These are phyloP conservation scores for Alternaria hordeiaustralica DNA, from an alignment of 2,329 filamentous ascomycete species.

Conservation along the genomic window DNA sequence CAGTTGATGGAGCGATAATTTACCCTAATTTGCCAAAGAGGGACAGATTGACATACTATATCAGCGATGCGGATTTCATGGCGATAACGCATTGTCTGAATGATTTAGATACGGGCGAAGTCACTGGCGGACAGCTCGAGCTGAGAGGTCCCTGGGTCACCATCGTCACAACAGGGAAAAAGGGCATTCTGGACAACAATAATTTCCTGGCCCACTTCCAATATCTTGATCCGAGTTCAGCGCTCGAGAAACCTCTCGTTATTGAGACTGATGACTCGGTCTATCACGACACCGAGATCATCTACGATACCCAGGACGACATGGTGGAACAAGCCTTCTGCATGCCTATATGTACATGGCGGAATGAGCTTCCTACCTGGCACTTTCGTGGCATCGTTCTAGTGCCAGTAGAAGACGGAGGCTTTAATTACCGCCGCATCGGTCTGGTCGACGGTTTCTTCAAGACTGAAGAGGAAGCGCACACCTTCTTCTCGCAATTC, in stretches of 20 bases:
- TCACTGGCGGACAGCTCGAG: not conserved
- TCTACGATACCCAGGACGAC: not conserved
- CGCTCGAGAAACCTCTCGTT: too few species aligned
- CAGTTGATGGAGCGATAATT: not conserved
- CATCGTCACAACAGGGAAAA: too few species aligned
- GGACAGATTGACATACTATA: too few species aligned
- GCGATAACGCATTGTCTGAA: not conserved
- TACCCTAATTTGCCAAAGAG: too few species aligned
- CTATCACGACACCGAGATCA: too few species aligned
- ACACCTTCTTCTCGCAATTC: not conserved
- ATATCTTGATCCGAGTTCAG: too few species aligned
- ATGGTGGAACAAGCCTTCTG: not conserved
- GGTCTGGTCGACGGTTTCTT: rapidly evolving
- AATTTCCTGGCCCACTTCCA: too few species aligned
- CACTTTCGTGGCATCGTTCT: not conserved
- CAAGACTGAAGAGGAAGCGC: not conserved
- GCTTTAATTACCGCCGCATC: not conserved
- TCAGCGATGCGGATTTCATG: not conserved
- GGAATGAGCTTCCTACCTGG: too few species aligned
- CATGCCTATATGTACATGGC: not conserved
- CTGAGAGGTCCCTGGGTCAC: not conserved
- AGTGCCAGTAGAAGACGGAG: not conserved
- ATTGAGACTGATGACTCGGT: too few species aligned
- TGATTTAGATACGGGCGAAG: not conserved
- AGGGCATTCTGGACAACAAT: too few species aligned